Evolutionary conservation across 192 early-diverging fungal genomes (phyloP).

Genomic region (Spinellus fusiger): DNA sequence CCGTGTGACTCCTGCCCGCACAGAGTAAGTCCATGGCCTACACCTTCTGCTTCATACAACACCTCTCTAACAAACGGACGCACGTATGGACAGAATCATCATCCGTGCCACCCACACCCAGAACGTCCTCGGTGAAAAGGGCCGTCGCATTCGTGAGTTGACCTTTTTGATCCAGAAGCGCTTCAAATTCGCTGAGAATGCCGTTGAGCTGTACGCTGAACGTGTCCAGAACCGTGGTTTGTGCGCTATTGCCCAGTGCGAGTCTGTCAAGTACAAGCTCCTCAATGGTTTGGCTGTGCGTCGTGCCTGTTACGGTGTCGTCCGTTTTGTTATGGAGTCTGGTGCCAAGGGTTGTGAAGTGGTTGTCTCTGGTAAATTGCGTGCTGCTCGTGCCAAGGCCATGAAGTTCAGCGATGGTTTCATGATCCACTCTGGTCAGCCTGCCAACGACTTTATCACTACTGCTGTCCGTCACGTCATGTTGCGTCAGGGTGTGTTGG

Average conservation of each 20-base stretch:
- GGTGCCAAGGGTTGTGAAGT: constrained; percentile 99
- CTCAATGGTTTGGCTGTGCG: constrained; percentile 95
- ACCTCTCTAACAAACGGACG: neutral
- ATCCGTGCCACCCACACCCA: constrained; percentile 98
- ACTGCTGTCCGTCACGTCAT: constrained; percentile 95
- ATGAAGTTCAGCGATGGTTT: constrained; percentile 99
- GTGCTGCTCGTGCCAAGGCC: constrained; percentile 99
- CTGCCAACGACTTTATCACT: constrained; percentile 94
- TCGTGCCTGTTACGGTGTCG: constrained; percentile 96
- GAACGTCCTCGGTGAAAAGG: constrained; percentile 97
- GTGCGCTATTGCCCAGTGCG: constrained; percentile 97
- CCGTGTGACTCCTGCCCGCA: constrained; percentile 97
- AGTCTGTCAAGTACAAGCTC: constrained; percentile 98
- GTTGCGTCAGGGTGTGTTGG: constrained; percentile 97
- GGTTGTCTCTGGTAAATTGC: constrained; percentile 97
- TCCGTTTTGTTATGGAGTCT: constrained; percentile 99
- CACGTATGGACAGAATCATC: constrained; percentile 59
- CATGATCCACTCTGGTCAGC: constrained; percentile 99
- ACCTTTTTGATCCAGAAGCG: constrained; percentile 98
- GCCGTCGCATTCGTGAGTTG: constrained; percentile 97
- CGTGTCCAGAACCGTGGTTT: constrained; percentile 96
- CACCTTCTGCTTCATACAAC: neutral
- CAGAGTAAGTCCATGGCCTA: constrained; percentile 53
- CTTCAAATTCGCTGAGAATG: constrained; percentile 99
- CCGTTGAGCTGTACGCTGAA: constrained; percentile 98